Evolutionary conservation across 2,329 filamentous ascomycete genomes (phyloP).

Genomic region (Talaromyces sp.): DNA sequence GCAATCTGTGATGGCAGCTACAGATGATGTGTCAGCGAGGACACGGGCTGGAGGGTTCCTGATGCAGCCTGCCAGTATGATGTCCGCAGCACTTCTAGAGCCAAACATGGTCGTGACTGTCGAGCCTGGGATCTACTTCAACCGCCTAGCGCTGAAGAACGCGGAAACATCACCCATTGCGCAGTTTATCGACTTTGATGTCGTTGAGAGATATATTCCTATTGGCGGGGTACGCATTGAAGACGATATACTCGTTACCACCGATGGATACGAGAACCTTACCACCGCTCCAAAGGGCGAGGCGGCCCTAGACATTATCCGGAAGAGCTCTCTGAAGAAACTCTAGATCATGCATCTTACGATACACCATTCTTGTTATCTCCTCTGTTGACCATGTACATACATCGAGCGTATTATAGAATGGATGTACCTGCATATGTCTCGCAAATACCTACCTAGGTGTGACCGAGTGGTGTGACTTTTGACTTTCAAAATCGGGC

Average conservation of each 20-base stretch:
- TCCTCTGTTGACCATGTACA: neutral
- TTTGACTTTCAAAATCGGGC: neutral
- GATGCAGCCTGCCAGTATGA: conserved; percentile 30
- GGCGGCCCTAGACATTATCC: conserved; percentile 44
- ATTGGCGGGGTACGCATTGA: conserved; percentile 47
- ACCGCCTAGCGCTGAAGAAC: conserved; percentile 35
- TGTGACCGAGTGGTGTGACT: neutral
- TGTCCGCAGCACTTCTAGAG: conserved; percentile 40
- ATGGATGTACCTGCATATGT: neutral
- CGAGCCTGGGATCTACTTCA: conserved; percentile 52
- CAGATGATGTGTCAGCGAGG: conserved; percentile 19
- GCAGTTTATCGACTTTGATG: conserved; percentile 39
- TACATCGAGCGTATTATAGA: neutral
- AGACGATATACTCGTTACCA: conserved; percentile 67
- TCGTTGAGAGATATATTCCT: conserved; percentile 38
- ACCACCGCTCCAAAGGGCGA: conserved; percentile 69
- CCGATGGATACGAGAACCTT: conserved; percentile 66
- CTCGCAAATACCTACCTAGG: neutral
- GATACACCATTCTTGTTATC: neutral
- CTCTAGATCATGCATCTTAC: neutral
- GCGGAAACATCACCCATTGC: conserved; percentile 31
- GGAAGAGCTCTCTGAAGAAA: conserved; percentile 18
- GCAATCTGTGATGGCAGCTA: conserved; percentile 32
- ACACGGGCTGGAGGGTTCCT: conserved; percentile 18
- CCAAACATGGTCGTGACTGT: conserved; percentile 57